These are phyloP conservation scores for Haplosporangium sp. DNA, from an alignment of 371 early-diverging fungal species.

Conservation along the genomic window DNA sequence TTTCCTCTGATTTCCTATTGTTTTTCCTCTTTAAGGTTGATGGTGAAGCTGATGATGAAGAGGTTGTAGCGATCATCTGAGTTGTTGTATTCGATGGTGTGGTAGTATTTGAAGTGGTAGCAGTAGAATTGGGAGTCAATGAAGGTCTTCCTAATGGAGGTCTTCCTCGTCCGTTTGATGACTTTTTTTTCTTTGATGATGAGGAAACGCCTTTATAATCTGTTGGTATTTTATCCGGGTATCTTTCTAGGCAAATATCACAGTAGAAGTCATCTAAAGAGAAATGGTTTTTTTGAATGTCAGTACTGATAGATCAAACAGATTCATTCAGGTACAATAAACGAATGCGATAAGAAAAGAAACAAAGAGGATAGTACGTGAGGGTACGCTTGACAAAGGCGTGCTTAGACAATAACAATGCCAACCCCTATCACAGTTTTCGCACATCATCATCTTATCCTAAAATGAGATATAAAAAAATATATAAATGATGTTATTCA, in stretches of 20 bases:
- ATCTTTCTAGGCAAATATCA: constrained; percentile 29
- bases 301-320: no score
- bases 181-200: constrained; percentile 27
- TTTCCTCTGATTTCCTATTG: constrained; percentile 16
- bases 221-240: constrained; percentile 43
- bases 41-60: constrained; percentile 1
- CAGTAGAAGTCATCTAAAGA: constrained; percentile 46
- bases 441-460: constrained; percentile 55
- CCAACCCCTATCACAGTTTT: constrained; percentile 52
- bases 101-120: neutral
- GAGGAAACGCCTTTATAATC: constrained; percentile 33
- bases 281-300: neutral
- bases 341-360: neutral
- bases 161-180: constrained; percentile 13
- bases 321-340: no score
- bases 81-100: neutral
- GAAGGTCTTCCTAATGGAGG: neutral
- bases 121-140: no score
- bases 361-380: constrained; percentile 11
- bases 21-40: constrained; percentile 24
- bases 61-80: constrained; percentile 2
- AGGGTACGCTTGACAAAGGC: constrained; percentile 28
- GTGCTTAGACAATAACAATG: constrained; percentile 50
- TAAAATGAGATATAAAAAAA: constrained; percentile 8
- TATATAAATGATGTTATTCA: neutral